These are phyloP conservation scores for Zoysia matrella DNA, from an alignment of 202 grass and related monocot genomes.

Conservation along the genomic window DNA sequence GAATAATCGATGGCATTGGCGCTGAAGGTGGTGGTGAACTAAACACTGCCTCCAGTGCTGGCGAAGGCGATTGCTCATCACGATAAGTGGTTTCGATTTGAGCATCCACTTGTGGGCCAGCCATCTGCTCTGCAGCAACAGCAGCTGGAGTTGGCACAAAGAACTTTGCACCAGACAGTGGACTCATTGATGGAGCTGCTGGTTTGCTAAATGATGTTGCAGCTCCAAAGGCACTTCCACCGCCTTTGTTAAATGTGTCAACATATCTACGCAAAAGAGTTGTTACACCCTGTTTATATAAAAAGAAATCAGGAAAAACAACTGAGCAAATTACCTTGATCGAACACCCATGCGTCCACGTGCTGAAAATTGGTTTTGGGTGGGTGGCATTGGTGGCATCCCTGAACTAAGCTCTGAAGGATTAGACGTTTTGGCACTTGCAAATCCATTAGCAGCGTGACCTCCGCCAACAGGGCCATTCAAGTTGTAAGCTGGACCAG, in stretches of 20 bases:
- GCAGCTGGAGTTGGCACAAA: constrained; percentile 67
- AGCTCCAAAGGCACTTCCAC: constrained; percentile 45
- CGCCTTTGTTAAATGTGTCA: constrained; percentile 94
- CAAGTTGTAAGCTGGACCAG: constrained; percentile 51
- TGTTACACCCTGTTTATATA: neutral
- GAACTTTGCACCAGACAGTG: constrained; percentile 62
- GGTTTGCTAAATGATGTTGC: constrained; percentile 58
- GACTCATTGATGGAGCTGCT: constrained; percentile 50
- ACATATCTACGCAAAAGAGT: constrained; percentile 65
- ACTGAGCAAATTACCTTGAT: constrained; percentile 67
- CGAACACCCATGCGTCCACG: constrained; percentile 78
- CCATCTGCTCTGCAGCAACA: constrained; percentile 33
- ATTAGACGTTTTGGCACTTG: constrained; percentile 44
- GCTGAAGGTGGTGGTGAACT: constrained; percentile 32
- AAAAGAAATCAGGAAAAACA: neutral
- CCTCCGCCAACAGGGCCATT: constrained; percentile 30
- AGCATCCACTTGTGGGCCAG: constrained; percentile 15
- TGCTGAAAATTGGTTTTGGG: constrained; percentile 91
- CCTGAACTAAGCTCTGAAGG: constrained; percentile 46
- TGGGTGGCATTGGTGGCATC: constrained; percentile 81
- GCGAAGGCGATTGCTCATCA: constrained; percentile 34
- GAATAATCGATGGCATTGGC: constrained; percentile 49
- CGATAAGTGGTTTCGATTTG: constrained; percentile 26
- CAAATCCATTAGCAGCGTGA: constrained; percentile 47
- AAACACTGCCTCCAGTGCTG: constrained; percentile 40